Base-by-base conservation (phyloP, 345 rosid species). In the Camelina hispida region DNA sequence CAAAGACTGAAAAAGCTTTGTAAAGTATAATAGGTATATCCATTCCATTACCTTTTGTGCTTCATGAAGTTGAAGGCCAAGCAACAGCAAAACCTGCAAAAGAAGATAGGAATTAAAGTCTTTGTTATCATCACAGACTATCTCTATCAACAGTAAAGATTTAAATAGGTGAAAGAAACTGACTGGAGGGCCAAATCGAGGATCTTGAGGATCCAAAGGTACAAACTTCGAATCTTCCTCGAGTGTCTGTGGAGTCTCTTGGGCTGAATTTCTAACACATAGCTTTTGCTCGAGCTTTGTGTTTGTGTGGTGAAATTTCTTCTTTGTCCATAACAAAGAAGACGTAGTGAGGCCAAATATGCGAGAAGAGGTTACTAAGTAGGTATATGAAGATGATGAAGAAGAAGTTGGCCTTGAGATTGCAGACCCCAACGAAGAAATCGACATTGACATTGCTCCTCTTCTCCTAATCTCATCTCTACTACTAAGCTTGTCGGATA, bases 221-320 rank as follows among this genome's bases (percentile, higher is more conserved):
- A 86, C 97, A 22, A 93, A 93, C 81, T 93, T 93, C 0, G 89
- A 84, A 17, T 88, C 96, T 76, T 93, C 98, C 60, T 93, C 97
- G 9, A 63, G 77, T 63, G 81, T 55, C 69, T 87, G 89, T 0
- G 93, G 90, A 68, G 71, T 46, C 66, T 87, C 98, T 85, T 66
- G 77, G 8, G 77, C 73, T 72, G 81, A 72, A 72, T 44, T 80
- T 86, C 73, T 74, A 13, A 70, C 70, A 22, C 37, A 44, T 48
- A 61, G 77, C 78, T 62, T 72, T 40, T 65, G 84, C 72, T 82
- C 82, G 22, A 53, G 59, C 53, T 56, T 70, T 50, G 67, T 48
- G 77, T 44, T 28, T 16, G 14, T 59, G 68, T 57, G 47, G 56
- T 62, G 64, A 51, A 52, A 8, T 46, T 34, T 72, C 50, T 50